These are phyloP conservation scores for Grosmannia huntii DNA, from an alignment of 2,329 filamentous ascomycete genomes.

Conservation along the genomic window DNA sequence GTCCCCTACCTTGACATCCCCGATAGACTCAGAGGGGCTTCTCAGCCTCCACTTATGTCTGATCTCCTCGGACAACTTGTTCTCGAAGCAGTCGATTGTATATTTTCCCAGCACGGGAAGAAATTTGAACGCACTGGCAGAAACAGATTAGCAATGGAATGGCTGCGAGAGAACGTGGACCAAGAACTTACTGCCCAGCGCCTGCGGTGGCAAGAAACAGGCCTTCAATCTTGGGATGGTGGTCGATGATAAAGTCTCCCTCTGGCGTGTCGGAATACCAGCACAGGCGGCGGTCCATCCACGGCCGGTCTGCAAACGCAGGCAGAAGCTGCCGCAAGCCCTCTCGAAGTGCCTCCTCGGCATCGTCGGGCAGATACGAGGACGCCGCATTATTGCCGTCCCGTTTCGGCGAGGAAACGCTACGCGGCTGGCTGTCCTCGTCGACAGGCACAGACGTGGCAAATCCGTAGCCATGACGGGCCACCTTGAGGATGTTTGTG, in stretches of 20 bases:
- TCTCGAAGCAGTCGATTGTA: background rate
- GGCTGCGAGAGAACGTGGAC: background rate
- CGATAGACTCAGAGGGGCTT: background rate
- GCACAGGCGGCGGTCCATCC: constrained; percentile 29
- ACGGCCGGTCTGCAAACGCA: constrained; percentile 32
- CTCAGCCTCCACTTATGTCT: background rate
- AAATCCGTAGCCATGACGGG: background rate
- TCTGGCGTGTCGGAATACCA: constrained; percentile 1
- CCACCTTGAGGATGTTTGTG: background rate
- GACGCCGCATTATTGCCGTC: background rate
- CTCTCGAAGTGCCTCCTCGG: constrained; percentile 34
- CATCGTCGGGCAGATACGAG: constrained; percentile 27
- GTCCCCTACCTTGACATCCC: background rate
- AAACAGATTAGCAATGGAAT: background rate
- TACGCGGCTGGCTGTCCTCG: background rate
- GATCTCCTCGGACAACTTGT: background rate
- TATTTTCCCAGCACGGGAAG: background rate
- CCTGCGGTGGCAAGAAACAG: background rate
- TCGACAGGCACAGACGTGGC: background rate
- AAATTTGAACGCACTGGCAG: background rate
- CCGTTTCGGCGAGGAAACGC: background rate
- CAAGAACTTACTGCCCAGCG: background rate
- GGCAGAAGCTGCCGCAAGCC: constrained; percentile 38
- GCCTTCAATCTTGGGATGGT: background rate
- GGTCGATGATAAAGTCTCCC: background rate